Conservation (phyloP, 345 rosid species). For the Lepidium africanum region DNA sequence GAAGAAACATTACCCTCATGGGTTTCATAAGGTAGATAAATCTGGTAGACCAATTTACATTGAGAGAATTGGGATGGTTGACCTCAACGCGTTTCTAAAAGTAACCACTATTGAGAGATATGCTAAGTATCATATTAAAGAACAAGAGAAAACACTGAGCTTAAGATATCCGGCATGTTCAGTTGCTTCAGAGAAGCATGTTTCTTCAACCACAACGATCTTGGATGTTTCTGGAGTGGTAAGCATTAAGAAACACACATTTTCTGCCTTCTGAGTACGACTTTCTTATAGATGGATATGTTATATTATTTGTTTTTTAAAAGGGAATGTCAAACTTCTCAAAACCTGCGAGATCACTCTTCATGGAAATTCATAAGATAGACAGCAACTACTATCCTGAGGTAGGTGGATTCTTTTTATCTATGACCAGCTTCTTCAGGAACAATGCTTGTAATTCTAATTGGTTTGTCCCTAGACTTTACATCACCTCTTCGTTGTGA, state of each 20-base stretch:
- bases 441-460: not conserved
- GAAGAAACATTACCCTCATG: constrained; percentile 80
- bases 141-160: constrained; percentile 68
- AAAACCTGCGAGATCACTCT: constrained; percentile 62
- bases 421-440: not conserved
- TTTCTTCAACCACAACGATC: constrained; percentile 71
- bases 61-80: constrained; percentile 80
- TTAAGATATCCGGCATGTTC: constrained; percentile 90
- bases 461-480: constrained; percentile 48
- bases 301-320: not conserved
- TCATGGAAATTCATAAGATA: constrained; percentile 62
- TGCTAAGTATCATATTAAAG: constrained; percentile 75
- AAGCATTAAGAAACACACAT: not conserved
- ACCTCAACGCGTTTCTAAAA: constrained; percentile 60
- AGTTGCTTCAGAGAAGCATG: constrained; percentile 58
- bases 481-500: constrained; percentile 72
- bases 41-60: constrained; percentile 86
- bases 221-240: constrained; percentile 89
- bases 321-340: constrained; percentile 86
- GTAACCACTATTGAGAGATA: constrained; percentile 70
- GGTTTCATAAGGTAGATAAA: constrained; percentile 88
- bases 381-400: constrained; percentile 85
- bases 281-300: not conserved
- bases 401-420: constrained; percentile 36
- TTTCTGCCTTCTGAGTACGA: not conserved